phyloP scores from a whole-genome alignment of 2,329 filamentous ascomycete species.

The Botrytis galanthina region DNA sequence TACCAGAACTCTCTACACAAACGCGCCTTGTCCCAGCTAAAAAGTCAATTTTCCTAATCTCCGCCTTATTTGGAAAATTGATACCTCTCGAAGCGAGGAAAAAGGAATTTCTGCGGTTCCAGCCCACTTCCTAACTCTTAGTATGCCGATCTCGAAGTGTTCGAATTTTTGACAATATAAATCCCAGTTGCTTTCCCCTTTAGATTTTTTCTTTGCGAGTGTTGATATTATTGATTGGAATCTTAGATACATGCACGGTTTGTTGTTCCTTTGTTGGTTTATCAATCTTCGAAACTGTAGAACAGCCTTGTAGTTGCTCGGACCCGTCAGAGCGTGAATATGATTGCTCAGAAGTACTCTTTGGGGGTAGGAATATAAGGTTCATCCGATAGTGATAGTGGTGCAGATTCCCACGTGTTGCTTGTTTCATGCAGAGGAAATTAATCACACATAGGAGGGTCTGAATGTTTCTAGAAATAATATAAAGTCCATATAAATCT shows the following conservation, averaged over 20 bases:
- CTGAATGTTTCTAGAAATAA: conserved; percentile 3
- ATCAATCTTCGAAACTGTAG: not conserved
- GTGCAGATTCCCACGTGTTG: conserved; percentile 6
- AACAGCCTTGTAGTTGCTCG: not conserved
- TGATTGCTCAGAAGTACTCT: not conserved
- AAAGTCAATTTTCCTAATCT: conserved; percentile 18
- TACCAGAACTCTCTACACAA: not conserved
- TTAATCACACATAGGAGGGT: not conserved
- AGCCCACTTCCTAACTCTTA: conserved; percentile 16
- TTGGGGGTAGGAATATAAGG: not conserved
- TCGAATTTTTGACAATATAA: not conserved
- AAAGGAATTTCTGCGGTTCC: conserved; percentile 14
- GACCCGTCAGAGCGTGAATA: not conserved
- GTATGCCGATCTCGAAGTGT: conserved; percentile 15
- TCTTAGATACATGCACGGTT: not conserved
- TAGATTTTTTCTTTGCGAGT: not conserved
- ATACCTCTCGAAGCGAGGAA: conserved; percentile 11
- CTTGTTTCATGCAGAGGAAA: not conserved
- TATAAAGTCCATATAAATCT: not conserved
- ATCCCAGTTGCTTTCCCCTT: not conserved
- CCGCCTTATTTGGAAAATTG: conserved; percentile 10
- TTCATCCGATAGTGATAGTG: conserved; percentile 6
- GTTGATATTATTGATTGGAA: not conserved
- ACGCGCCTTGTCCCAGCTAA: conserved; percentile 17
- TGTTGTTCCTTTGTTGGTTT: not conserved